Base-by-base conservation (phyloP, 257 asterid species). In the Agastache rugosa region DNA sequence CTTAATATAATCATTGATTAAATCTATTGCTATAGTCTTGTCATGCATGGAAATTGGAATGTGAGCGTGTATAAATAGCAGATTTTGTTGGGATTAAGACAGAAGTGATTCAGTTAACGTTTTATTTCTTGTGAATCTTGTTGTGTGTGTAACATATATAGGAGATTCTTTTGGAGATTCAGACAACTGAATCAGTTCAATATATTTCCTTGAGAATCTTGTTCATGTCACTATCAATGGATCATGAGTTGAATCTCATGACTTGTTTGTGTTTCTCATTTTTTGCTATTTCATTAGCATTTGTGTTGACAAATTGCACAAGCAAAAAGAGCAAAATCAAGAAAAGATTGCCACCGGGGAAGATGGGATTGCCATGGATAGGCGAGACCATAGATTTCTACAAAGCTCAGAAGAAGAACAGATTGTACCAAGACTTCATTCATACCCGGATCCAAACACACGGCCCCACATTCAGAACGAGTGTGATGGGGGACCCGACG, bases 341-440 rank as follows among this genome's bases (percentile, higher is more conserved):
- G 80, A 86, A 75, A 23, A 83, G 35, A 56, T 71, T 91, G 4
- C 97, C 98, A 22, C 96, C 96, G 22, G 98, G 98, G 42, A 78
- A 77, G 56, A 77, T 91, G 88, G 96, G 98, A 2, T 17, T 81
- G 42, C 98, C 97, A 23, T 93, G 90, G 92, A 85, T 91, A 12
- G 98, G 98, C 7, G 98, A 93, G 79, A 89, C 97, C 68, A 56
- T 89, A 44, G 85, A 85, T 8, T 93, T 93, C 86, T 88, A 62
- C 89, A 85, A 73, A 82, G 90, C 98, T 0, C 98, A 89, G 42
- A 84, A 71, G 72, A 87, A 75, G 75, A 91, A 93, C 92, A 81
- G 77, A 19, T 8, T 93, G 51, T 87, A 86, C 47, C 85, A 89
- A 66, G 93, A 93, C 19, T 93, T 93, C 73, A 86, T 93, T 45